Evolutionary conservation across 2,329 filamentous ascomycete species (phyloP).

Genomic region (Podosphaera fusca): DNA sequence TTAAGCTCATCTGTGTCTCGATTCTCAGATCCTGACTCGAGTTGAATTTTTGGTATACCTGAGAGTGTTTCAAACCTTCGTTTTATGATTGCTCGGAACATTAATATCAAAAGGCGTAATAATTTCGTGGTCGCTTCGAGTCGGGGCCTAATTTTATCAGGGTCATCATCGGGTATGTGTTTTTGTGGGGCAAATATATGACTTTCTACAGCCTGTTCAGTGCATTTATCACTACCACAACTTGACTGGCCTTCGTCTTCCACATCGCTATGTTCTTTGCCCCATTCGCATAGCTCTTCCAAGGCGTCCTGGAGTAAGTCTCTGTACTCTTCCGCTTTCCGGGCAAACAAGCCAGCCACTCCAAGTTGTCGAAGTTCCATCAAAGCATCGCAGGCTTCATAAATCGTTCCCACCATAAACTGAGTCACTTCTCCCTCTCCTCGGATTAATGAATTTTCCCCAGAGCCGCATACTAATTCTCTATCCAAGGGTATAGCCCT

Average conservation of each 20-base stretch:
- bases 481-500: constrained; percentile 35
- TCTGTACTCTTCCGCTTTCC: constrained; percentile 49
- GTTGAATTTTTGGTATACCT: constrained; percentile 19
- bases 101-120: constrained; percentile 40
- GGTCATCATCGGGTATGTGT: constrained; percentile 39
- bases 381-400: constrained; percentile 62
- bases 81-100: constrained; percentile 49
- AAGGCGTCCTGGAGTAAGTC: constrained; percentile 63
- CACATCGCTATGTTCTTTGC: constrained; percentile 43
- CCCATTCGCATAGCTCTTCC: constrained; percentile 73
- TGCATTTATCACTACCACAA: constrained; percentile 18
- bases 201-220: constrained; percentile 36
- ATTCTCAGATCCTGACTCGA: constrained; percentile 7
- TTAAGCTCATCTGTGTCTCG: background rate
- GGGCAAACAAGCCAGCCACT: constrained; percentile 43
- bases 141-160: constrained; percentile 37
- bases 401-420: constrained; percentile 52
- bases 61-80: constrained; percentile 40
- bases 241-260: constrained; percentile 30
- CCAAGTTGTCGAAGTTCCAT: constrained; percentile 40
- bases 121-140: constrained; percentile 40
- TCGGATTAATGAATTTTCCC: constrained; percentile 21
- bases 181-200: constrained; percentile 39
- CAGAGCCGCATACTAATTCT: constrained; percentile 23
- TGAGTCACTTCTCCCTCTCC: constrained; percentile 27